Evolutionary conservation across 2,329 filamentous ascomycete genomes (phyloP).

Genomic region (Myotisia sp.): DNA sequence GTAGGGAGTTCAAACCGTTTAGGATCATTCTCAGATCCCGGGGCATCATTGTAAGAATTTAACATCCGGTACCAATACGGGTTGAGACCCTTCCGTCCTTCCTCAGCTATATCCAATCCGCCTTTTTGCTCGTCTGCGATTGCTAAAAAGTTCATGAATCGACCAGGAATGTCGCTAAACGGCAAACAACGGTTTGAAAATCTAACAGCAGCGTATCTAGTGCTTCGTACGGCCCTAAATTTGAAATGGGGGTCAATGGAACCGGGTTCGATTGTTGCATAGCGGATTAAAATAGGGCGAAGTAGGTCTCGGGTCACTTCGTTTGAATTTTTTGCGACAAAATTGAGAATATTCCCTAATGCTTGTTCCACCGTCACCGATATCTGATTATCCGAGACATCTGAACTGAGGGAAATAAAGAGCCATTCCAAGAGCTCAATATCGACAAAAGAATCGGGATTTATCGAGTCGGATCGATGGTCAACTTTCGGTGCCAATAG

Average conservation of each 20-base stretch:
- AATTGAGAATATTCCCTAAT: conserved; percentile 59
- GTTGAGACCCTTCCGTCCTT: conserved; percentile 77
- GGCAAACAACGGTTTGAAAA: conserved; percentile 81
- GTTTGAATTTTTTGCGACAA: conserved; percentile 36
- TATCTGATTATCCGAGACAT: conserved; percentile 57
- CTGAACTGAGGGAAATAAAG: conserved; percentile 67
- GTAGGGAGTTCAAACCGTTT: conserved; percentile 27
- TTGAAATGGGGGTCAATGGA: conserved; percentile 26
- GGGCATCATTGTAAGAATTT: conserved; percentile 36
- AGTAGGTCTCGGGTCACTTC: conserved; percentile 28
- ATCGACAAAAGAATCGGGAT: conserved; percentile 31
- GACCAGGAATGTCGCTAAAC: conserved; percentile 61
- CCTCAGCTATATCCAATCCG: conserved; percentile 71
- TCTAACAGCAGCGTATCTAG: conserved; percentile 67
- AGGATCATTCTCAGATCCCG: conserved; percentile 26
- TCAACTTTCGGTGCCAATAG: conserved; percentile 47
- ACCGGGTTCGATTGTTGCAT: conserved; percentile 43
- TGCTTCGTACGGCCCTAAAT: conserved; percentile 48
- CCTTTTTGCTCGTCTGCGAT: conserved; percentile 52
- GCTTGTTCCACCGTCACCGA: conserved; percentile 82
- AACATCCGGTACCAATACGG: conserved; percentile 56
- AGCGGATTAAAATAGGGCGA: conserved; percentile 49
- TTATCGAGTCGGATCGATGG: conserved; percentile 17
- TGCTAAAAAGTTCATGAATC: conserved; percentile 82
- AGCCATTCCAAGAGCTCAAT: conserved; percentile 55